Evolutionary conservation across 1,139 yeast species (phyloP).

Genomic region (Zygoascus meyerae): DNA sequence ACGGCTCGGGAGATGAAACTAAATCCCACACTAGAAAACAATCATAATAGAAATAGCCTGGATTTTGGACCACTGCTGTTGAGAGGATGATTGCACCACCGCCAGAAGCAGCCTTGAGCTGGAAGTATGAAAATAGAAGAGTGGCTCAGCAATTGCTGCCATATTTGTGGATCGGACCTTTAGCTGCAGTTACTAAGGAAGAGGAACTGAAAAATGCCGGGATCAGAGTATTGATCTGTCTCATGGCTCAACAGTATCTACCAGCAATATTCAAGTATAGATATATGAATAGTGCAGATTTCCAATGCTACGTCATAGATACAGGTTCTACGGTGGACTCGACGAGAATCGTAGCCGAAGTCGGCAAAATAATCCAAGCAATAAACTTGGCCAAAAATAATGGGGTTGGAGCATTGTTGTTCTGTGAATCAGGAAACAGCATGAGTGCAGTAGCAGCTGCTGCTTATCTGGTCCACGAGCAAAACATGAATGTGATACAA

Average conservation of each 20-base stretch:
- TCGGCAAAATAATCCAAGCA: constrained; percentile 16
- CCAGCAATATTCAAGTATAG: constrained; percentile 15
- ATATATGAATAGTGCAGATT: constrained; percentile 11
- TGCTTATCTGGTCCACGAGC: constrained; percentile 27
- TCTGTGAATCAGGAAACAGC: constrained; percentile 35
- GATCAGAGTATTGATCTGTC: constrained; percentile 24
- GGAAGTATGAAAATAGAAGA: constrained; percentile 30
- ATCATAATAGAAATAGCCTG: too few species aligned
- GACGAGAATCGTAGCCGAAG: constrained; percentile 19
- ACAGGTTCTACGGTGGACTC: constrained; percentile 17
- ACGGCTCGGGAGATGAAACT: too few species aligned
- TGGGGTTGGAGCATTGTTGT: constrained; percentile 22
- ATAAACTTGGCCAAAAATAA: constrained; percentile 14
- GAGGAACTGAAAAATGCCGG: constrained; percentile 22
- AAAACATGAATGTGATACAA: constrained; percentile 17
- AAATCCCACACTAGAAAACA: too few species aligned
- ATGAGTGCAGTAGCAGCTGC: constrained; percentile 29
- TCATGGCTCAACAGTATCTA: constrained; percentile 14
- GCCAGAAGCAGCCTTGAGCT: constrained; percentile 14
- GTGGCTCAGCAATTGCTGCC: constrained; percentile 27
- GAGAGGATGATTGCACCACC: too few species aligned
- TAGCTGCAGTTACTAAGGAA: constrained; percentile 24
- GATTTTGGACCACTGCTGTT: too few species aligned
- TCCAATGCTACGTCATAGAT: constrained; percentile 13
- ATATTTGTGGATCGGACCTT: constrained; percentile 32